Evolutionary conservation across 116 monocot species (phyloP).

Genomic region (Iris pallida): DNA sequence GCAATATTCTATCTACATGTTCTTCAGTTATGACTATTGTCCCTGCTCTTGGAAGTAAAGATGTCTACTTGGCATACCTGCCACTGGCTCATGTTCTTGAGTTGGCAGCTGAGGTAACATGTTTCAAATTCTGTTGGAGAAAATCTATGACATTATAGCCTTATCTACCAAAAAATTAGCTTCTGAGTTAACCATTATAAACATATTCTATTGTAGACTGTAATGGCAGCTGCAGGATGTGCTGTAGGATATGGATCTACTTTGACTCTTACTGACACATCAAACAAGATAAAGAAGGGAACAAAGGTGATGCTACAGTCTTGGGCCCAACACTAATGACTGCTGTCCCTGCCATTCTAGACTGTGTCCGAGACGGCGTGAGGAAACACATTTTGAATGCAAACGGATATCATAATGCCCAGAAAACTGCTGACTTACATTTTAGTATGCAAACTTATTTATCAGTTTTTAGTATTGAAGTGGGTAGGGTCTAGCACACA

Average conservation of each 20-base stretch:
- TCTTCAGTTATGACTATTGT: constrained; percentile 95
- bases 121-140: not conserved
- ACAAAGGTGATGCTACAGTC: constrained; percentile 86
- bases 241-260: no score
- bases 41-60: no score
- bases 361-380: constrained; percentile 89
- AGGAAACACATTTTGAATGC: no score
- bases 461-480: no score
- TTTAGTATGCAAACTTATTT: no score
- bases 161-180: no score
- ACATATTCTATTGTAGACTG: no score
- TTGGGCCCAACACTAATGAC: constrained; percentile 82
- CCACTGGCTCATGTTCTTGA: constrained; percentile 96
- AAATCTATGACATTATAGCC: not conserved
- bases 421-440: no score
- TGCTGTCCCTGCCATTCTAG: constrained; percentile 95
- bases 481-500: not conserved
- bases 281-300: constrained; percentile 90
- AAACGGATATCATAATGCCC: no score
- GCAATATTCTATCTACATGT: constrained; percentile 66
- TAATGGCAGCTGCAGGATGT: no score
- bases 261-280: no score
- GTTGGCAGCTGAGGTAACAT: constrained; percentile 86
- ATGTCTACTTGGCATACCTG: constrained; percentile 84
- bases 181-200: no score